Percentiles rank a stretch among this genome's conserved stretches.
phyloP scores from a whole-genome alignment of 2,329 filamentous ascomycete species.

The Aspergillus sp. region DNA sequence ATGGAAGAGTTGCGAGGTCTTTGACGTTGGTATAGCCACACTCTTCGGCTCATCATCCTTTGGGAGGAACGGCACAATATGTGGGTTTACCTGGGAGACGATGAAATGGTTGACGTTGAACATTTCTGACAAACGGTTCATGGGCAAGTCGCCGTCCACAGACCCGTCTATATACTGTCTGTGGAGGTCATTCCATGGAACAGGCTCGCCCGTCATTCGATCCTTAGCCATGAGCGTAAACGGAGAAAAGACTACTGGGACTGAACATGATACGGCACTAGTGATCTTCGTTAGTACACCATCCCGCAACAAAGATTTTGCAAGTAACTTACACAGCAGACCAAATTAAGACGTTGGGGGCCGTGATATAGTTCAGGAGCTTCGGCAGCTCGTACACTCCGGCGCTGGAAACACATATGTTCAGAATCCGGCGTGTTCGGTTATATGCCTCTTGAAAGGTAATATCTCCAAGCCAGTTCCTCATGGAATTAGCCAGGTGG shows the following conservation, averaged over 20 bases:
- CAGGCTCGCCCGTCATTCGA: slow-evolving; percentile 71
- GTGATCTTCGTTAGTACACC: slow-evolving; percentile 13
- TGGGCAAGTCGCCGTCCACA: slow-evolving; percentile 90
- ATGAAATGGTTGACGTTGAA: slow-evolving; percentile 99
- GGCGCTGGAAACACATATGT: slow-evolving; percentile 88
- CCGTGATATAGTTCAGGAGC: slow-evolving; percentile 87
- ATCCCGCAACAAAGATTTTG: background rate
- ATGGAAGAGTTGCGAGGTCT: slow-evolving; percentile 58
- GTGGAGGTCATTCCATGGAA: slow-evolving; percentile 81
- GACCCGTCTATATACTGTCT: slow-evolving; percentile 92
- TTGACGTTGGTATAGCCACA: slow-evolving; percentile 31
- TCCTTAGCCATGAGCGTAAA: slow-evolving; percentile 82
- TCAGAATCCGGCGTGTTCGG: slow-evolving; percentile 85
- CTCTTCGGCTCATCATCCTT: slow-evolving; percentile 61
- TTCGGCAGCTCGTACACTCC: slow-evolving; percentile 84
- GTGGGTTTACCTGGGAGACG: slow-evolving; percentile 93
- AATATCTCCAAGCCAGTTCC: slow-evolving; percentile 75
- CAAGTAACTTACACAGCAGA: slow-evolving; percentile 68
- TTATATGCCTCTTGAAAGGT: slow-evolving; percentile 97
- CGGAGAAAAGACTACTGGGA: slow-evolving; percentile 81
- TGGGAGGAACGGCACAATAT: slow-evolving; percentile 81
- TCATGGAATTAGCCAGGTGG: slow-evolving; percentile 80
- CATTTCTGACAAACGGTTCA: slow-evolving; percentile 86
- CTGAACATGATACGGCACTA: slow-evolving; percentile 85
- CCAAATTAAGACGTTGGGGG: slow-evolving; percentile 94